These are phyloP conservation scores for Moelleriella libera DNA, from an alignment of 2,329 filamentous ascomycete species.

Conservation along the genomic window DNA sequence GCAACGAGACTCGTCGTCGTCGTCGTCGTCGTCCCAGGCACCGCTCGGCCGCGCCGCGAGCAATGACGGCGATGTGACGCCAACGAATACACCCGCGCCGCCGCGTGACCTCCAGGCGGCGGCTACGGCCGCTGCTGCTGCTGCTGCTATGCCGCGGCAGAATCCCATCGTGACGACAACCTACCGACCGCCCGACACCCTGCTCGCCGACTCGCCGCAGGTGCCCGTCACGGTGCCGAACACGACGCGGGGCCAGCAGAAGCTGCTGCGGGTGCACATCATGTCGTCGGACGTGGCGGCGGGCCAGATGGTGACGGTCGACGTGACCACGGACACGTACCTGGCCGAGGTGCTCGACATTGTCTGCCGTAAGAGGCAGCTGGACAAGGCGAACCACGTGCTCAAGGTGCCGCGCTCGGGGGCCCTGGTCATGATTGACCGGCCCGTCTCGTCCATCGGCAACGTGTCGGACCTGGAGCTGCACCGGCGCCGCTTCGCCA, in stretches of 20 bases:
- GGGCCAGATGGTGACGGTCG: slow-evolving; percentile 58
- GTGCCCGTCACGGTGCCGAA: slow-evolving; percentile 27
- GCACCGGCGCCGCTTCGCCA: slow-evolving; percentile 59
- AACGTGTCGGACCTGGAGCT: slow-evolving; percentile 64
- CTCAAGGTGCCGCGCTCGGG: slow-evolving; percentile 64
- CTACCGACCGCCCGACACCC: slow-evolving; percentile 37
- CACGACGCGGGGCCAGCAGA: slow-evolving; percentile 47
- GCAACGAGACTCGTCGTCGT: slow-evolving; percentile 3
- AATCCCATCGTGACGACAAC: slow-evolving; percentile 51
- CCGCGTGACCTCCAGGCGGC: slow-evolving; percentile 14
- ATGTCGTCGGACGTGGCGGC: slow-evolving; percentile 54
- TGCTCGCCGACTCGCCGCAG: slow-evolving; percentile 42
- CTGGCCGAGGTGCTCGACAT: slow-evolving; percentile 69
- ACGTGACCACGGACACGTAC: slow-evolving; percentile 72
- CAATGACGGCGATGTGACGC: slow-evolving; percentile 6
- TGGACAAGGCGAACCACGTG: slow-evolving; percentile 69
- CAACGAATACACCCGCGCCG: slow-evolving; percentile 11
- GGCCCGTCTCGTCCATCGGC: slow-evolving; percentile 66
- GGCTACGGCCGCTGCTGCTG: too few relatives aligned
- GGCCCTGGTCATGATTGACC: slow-evolving; percentile 61
- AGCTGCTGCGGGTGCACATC: slow-evolving; percentile 59
- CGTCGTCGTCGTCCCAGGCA: neutral
- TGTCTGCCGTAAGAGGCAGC: slow-evolving; percentile 61
- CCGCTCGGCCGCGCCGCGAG: neutral
- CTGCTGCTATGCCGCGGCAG: slow-evolving; percentile 22